Evolutionary conservation across 805 yeast genomes (phyloP), one percentile per base, ranked within the genome.

Genomic region (Priceomyces medius): DNA sequence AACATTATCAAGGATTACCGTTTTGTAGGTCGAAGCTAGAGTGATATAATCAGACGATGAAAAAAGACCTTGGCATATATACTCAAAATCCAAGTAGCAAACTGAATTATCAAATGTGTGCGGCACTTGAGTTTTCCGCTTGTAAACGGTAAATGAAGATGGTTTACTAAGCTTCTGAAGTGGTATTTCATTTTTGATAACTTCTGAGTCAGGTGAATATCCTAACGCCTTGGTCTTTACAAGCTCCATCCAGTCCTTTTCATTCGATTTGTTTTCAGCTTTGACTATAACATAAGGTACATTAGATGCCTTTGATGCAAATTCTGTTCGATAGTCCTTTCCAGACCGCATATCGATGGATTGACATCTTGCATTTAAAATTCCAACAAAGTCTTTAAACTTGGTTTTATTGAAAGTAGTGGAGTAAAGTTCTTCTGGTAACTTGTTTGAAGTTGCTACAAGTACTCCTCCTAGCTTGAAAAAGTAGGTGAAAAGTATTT

Each of bases 391-490:
- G 7, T 73, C 63, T 42, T 73, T 69, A 55, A 84, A 81, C 36
- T 80, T 80, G 3, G 70, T 62, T 49, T 75, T 79, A 46, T 79
- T 76, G 58, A 83, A 82, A 42, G 77, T 81, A 9, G 80, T 80
- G 3, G 86, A 75, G 51, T 84, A 84, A 31, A 84, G 66, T 44
- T 83, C 85, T 49, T 83, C 86, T 0, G 90, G 90, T 12, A 83
- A 63, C 54, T 85, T 71, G 50, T 84, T 84, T 2, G 87, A 80
- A 2, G 88, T 84, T 3, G 89, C 88, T 17, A 84, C 83, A 33
- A 84, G 59, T 0, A 84, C 86, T 3, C 90, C 90, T 2, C 90
- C 90, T 9, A 84, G 57, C 50, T 79, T 82, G 66, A 84, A 83
- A 61, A 77, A 84, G 55, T 77, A 81, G 0, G 84, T 79, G 59